These are phyloP conservation scores for Spergularia marina DNA, from an alignment of 148 eudicot species.

Conservation along the genomic window DNA sequence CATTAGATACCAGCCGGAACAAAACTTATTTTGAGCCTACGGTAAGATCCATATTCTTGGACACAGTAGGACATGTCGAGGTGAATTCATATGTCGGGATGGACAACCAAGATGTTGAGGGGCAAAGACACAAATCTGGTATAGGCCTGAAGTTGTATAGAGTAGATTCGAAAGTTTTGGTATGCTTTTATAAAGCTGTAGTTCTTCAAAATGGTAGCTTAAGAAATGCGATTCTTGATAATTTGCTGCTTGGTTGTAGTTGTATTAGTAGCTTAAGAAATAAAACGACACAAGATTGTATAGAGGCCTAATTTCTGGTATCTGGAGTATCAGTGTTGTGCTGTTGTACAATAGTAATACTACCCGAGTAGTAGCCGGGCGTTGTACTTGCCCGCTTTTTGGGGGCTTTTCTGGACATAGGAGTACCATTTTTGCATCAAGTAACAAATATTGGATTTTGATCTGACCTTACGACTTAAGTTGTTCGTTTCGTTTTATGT, in stretches of 20 bases:
- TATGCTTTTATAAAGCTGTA: not conserved
- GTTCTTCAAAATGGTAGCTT: not conserved
- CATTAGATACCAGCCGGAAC: not conserved
- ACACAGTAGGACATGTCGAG: not conserved
- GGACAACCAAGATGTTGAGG: not conserved
- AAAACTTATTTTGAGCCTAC: not conserved
- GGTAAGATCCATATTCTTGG: not conserved
- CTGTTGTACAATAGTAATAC: too few species aligned
- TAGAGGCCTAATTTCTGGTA: too few species aligned
- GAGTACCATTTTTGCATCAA: too few species aligned
- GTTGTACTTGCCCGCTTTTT: too few species aligned
- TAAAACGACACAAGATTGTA: not conserved
- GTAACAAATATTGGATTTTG: too few species aligned
- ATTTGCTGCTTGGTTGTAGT: too few species aligned
- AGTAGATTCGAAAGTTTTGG: not conserved
- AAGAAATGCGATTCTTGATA: not conserved
- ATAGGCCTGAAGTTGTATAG: not conserved
- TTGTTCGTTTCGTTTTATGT: too few species aligned
- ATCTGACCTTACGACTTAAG: too few species aligned
- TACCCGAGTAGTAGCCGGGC: too few species aligned
- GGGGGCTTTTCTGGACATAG: too few species aligned
- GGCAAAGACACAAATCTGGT: not conserved
- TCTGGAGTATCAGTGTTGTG: too few species aligned
- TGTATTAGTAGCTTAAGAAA: not conserved
- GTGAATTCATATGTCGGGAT: conserved; percentile 3